Conservation (phyloP, 305 asterid genomes). For the Solanum hybrid region DNA sequence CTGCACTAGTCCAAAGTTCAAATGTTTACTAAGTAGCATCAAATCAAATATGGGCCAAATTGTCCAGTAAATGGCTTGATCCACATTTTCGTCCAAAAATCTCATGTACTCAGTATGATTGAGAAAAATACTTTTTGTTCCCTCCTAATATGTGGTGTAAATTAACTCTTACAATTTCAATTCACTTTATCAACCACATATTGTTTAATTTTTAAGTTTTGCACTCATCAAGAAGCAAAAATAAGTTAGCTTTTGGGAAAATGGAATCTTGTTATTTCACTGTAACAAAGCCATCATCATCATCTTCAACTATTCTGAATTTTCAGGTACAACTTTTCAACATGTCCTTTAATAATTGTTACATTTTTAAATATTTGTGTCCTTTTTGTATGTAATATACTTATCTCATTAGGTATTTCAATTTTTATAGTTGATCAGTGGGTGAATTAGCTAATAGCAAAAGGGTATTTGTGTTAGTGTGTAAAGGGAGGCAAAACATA, state of each 20-base stretch:
- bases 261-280: conserved; percentile 39
- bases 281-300: conserved; percentile 21
- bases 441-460: not conserved
- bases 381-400: not conserved
- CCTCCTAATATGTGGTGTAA: conserved; percentile 24
- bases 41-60: not conserved
- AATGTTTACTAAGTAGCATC: not conserved
- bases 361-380: not conserved
- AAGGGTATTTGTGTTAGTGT: not conserved
- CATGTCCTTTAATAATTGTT: not conserved
- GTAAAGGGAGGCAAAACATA: not conserved
- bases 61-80: not conserved
- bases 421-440: not conserved
- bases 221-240: not conserved
- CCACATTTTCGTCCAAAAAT: not conserved
- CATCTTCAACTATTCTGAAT: conserved; percentile 27
- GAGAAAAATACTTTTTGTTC: not conserved
- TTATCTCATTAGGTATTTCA: not conserved
- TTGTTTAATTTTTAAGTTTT: not conserved
- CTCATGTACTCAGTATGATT: not conserved
- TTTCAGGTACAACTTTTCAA: conserved; percentile 23
- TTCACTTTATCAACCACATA: not conserved
- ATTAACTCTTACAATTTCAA: conserved; percentile 4
- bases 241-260: not conserved
- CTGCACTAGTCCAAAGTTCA: not conserved